Evolutionary conservation across 345 rosid species (phyloP).

Genomic region (Euphorbia pulcherrima): DNA sequence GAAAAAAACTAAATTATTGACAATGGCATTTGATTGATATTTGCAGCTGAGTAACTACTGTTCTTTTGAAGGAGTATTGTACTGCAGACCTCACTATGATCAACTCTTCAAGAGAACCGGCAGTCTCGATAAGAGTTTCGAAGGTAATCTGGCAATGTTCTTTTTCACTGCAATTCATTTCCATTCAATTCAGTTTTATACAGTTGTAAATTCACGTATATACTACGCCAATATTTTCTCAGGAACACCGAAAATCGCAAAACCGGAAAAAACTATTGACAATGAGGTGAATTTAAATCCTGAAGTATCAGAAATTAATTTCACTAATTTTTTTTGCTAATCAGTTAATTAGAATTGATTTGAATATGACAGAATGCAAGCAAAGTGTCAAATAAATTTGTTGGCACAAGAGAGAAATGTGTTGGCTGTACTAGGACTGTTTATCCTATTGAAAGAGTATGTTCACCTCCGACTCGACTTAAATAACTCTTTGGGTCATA

Average conservation of each 20-base stretch:
- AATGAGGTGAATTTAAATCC: conserved; percentile 37
- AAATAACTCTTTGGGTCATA: no score
- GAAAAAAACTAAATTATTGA: no score
- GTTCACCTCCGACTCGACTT: no score
- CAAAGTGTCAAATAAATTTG: conserved; percentile 45
- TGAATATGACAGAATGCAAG: conserved; percentile 31
- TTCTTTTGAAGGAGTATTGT: conserved; percentile 64
- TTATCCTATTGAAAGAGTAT: conserved; percentile 60
- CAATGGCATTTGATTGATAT: no score
- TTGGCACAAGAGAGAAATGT: conserved; percentile 57
- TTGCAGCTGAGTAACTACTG: conserved; percentile 54
- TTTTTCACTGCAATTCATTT: no score
- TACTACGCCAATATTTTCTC: conserved; percentile 2
- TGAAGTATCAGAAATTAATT: not conserved
- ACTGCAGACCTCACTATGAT: conserved; percentile 66
- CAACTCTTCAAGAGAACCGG: conserved; percentile 69
- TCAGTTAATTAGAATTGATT: not conserved
- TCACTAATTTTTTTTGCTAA: not conserved
- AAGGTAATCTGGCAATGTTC: conserved; percentile 42
- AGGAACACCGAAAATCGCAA: conserved; percentile 58
- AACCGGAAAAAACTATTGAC: conserved; percentile 39
- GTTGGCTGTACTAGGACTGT: conserved; percentile 44
- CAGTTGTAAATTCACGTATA: no score
- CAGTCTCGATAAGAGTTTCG: conserved; percentile 59
- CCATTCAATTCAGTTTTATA: no score